A percentile compares a stretch with the other conserved stretches of the same genome.
Evolutionary conservation across 495 filamentous ascomycete genomes (phyloP).

Genomic region (Clavariopsis aquatica): DNA sequence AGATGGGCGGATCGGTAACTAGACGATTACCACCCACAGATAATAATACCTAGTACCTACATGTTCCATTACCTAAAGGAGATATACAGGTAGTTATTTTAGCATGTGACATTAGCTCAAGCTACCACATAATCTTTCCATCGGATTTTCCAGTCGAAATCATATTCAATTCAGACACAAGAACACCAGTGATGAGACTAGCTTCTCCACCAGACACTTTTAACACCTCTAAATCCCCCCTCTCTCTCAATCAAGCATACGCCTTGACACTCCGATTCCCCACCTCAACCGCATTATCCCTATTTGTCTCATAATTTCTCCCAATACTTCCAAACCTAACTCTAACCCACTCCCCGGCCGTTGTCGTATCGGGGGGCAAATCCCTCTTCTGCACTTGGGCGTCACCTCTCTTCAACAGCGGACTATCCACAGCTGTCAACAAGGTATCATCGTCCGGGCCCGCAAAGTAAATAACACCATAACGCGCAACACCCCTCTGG

Average conservation of each 20-base stretch:
- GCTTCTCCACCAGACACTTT: background rate
- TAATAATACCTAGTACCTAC: too few relatives aligned
- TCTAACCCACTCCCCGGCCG: conserved; percentile 34
- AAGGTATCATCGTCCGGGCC: conserved; percentile 28
- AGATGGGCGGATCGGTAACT: too few relatives aligned
- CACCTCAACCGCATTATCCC: conserved; percentile 8
- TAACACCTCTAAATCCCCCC: too few relatives aligned
- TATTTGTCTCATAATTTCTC: conserved; percentile 8
- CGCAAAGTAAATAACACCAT: conserved; percentile 39
- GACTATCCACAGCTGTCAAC: conserved; percentile 34
- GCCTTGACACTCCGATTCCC: conserved; percentile 9
- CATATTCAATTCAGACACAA: too few relatives aligned
- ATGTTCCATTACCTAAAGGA: too few relatives aligned
- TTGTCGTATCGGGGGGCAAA: conserved; percentile 22
- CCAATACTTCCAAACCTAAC: conserved; percentile 11
- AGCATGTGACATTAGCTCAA: too few relatives aligned
- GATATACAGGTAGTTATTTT: too few relatives aligned
- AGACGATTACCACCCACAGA: too few relatives aligned
- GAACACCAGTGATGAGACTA: background rate
- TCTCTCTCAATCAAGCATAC: background rate
- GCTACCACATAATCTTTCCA: too few relatives aligned
- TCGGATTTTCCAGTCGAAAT: too few relatives aligned
- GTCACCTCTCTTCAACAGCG: conserved; percentile 24
- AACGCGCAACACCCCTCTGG: conserved; percentile 29
- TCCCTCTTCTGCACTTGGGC: conserved; percentile 18